phyloP scores from a whole-genome alignment of 768 basidiomycete genomes.

The Rhodotorula paludigena region DNA sequence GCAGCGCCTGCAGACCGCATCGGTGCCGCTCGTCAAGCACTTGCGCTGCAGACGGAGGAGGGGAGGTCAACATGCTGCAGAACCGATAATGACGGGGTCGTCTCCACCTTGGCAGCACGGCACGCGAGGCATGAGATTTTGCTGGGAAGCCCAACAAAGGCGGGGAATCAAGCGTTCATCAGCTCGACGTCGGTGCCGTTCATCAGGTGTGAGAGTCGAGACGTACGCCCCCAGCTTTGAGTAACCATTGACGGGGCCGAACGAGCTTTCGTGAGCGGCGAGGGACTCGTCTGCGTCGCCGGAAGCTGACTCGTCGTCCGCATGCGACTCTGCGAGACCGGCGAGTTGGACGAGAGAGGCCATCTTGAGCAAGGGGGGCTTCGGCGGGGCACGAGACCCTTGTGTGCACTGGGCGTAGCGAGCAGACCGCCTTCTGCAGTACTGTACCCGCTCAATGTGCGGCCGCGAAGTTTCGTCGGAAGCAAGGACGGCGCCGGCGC shows the following conservation, averaged over 20 bases:
- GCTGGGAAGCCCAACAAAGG: background rate
- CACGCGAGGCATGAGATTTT: background rate
- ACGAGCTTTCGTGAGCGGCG: background rate
- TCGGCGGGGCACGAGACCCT: too few species aligned
- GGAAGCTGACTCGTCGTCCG: background rate
- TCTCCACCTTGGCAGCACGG: background rate
- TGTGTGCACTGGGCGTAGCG: too few species aligned
- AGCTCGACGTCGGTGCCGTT: background rate
- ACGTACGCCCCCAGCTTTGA: constrained; percentile 1
- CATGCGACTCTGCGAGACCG: too few species aligned
- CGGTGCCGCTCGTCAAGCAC: background rate
- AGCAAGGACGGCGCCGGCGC: too few species aligned
- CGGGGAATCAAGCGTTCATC: background rate
- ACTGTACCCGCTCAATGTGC: too few species aligned
- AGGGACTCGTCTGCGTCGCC: background rate
- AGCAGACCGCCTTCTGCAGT: too few species aligned
- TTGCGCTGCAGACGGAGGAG: background rate
- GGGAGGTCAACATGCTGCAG: too few species aligned
- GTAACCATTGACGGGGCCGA: background rate
- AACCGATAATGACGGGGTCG: background rate
- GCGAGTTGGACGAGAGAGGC: too few species aligned
- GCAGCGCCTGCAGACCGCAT: background rate
- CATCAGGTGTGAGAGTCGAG: background rate
- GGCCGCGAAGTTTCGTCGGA: too few species aligned
- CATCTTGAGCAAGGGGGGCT: too few species aligned